Evolutionary conservation across 345 rosid species (phyloP), one percentile per base, ranked within the genome.

Genomic region (Arabis hirsuta): DNA sequence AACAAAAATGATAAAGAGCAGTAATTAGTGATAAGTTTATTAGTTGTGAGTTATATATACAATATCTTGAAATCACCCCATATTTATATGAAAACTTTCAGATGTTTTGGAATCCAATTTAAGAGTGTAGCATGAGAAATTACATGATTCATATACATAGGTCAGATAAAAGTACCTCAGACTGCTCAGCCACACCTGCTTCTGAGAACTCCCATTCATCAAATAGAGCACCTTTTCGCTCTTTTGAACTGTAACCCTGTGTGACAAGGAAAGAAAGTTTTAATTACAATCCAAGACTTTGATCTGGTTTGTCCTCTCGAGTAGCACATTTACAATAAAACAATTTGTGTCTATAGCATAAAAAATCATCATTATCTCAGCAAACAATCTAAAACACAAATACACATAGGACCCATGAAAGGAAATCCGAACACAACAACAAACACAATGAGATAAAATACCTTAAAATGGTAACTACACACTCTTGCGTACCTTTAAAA

Each of bases 151-250:
- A 6, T 31, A 26, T 27, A 43, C 19, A 43, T 66, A 64, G 56
- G 73, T 34, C 62, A 65, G 4, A 73, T 4, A 67, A 19, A 39
- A 42, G 77, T 76, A 92, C 99, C 96, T 90, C 97, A 74, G 97
- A 78, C 43, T 69, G 80, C 62, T 86, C 96, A 46, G 80, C 51
- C 12, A 76, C 85, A n/a, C 94, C 84, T 59, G 88, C 67, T 76
- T 90, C 99, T 39, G 92, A 86, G 81, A 88, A 88, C 76, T 95
- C 98, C 99, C 98, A 95, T 38, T 87, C 94, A 65, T 95, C 87
- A 72, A 90, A 88, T 12, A 86, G 76, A 73, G 85, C 80, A 65
- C 87, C 82, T 81, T 84, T 91, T 62, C 79, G 85, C 72, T 91
- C 98, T 81, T 80, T 91, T 67, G 98, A 90, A 77, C 90, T 78